Conservation (phyloP, 2,329 filamentous ascomycete species). For the Aplosporella prunicola region DNA sequence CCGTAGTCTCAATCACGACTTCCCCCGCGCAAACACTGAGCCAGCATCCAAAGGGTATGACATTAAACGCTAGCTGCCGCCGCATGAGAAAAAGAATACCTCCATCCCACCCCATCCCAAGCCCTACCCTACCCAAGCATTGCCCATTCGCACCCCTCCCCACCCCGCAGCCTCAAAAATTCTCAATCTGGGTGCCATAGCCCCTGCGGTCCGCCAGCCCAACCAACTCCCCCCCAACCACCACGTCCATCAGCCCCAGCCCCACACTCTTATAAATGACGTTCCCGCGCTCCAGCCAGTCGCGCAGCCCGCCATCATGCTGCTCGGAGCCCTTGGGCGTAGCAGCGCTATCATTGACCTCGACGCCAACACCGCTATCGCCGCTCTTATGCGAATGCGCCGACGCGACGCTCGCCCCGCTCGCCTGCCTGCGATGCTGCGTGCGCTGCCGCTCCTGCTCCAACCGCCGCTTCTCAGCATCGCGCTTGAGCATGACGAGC, state of each 20-base stretch:
- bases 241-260: slow-evolving; percentile 58
- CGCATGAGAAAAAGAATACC: too few relatives aligned
- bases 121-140: too few relatives aligned
- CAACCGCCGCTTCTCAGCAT: slow-evolving; percentile 34
- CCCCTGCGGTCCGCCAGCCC: slow-evolving; percentile 45
- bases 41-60: too few relatives aligned
- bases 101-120: too few relatives aligned
- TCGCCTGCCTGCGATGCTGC: too few relatives aligned
- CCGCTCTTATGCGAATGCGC: too few relatives aligned
- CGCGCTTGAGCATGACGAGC: slow-evolving; percentile 55
- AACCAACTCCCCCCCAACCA: slow-evolving; percentile 51
- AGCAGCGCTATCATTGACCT: slow-evolving; percentile 18
- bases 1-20: too few relatives aligned
- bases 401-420: slow-evolving; percentile 15
- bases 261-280: slow-evolving; percentile 64
- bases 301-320: slow-evolving; percentile 34
- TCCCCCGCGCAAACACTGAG: too few relatives aligned
- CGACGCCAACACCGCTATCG: slow-evolving; percentile 17
- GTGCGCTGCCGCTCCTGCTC: too few relatives aligned
- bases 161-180: slow-evolving; percentile 25
- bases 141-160: too few relatives aligned
- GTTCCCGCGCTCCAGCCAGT: slow-evolving; percentile 55
- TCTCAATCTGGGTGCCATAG: slow-evolving; percentile 46
- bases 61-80: too few relatives aligned
- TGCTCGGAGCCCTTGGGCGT: slow-evolving; percentile 23